A percentile compares a stretch with the other conserved stretches of the same genome.
phyloP scores from a whole-genome alignment of 2,329 filamentous ascomycete genomes.

The Penicillium capsulatum region DNA sequence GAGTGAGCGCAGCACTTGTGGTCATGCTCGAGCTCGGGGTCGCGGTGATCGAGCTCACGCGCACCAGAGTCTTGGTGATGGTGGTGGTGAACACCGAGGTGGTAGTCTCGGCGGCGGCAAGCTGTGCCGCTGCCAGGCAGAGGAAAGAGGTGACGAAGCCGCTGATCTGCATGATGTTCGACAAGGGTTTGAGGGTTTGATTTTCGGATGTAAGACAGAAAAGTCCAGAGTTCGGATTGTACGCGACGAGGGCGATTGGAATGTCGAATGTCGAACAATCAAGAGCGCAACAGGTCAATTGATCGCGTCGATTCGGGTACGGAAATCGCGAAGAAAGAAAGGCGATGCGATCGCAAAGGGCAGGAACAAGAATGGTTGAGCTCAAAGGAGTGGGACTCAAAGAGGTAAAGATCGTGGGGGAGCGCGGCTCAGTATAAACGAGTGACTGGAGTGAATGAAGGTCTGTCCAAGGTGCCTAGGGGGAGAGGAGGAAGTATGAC shows the following conservation, averaged over 20 bases:
- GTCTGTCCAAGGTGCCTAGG: slow-evolving; percentile 16
- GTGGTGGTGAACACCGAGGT: slow-evolving; percentile 36
- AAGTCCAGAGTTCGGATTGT: neutral
- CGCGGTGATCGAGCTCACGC: slow-evolving; percentile 41
- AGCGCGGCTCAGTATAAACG: slow-evolving; percentile 26
- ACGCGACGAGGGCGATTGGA: slow-evolving; percentile 1
- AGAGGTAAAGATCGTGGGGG: slow-evolving; percentile 26
- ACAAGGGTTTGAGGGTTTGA: neutral
- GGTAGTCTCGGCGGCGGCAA: slow-evolving; percentile 27
- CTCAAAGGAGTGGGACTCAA: slow-evolving; percentile 26
- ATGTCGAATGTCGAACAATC: neutral
- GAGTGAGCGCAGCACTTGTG: slow-evolving; percentile 10
- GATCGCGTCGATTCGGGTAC: too few species aligned
- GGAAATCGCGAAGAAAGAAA: too few species aligned
- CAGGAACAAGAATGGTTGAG: slow-evolving; percentile 8
- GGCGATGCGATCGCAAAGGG: slow-evolving; percentile 2
- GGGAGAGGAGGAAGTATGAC: slow-evolving; percentile 14
- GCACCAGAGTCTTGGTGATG: slow-evolving; percentile 42
- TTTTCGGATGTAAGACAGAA: neutral
- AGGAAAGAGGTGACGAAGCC: slow-evolving; percentile 32
- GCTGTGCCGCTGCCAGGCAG: slow-evolving; percentile 32
- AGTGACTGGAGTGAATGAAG: slow-evolving; percentile 19
- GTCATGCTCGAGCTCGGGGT: slow-evolving; percentile 19
- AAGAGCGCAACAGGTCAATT: too few species aligned
- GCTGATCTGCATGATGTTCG: slow-evolving; percentile 34